Evolutionary conservation across 2,329 filamentous ascomycete genomes (phyloP), one percentile per base, ranked within the genome.

Genomic region (Leptographium galeiforme): DNA sequence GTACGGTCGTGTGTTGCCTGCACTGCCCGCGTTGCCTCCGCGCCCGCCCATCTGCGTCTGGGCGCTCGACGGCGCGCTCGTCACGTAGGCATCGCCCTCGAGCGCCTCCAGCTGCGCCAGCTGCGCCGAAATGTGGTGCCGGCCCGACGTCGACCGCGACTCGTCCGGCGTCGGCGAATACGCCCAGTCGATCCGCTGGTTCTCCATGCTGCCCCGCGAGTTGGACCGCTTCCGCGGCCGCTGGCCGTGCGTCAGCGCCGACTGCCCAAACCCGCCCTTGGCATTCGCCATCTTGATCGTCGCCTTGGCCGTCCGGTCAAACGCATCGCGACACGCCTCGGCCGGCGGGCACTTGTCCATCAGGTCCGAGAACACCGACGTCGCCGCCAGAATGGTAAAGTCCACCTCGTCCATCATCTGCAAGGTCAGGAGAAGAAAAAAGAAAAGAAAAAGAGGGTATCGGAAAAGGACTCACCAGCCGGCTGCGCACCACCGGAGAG

Each of bases 331-430:
- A 66, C 91, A 97, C 12, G 90, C 89, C 72, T 96, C 90, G 36
- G 91, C 91, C 0, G 91, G 91, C 0, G 91, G 90, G 61, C 93
- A 97, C 66, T 95, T 95, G 60, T 94, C 87, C 59, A 94, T 90
- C 57, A 97, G 76, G 63, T 96, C 93, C 6, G 82, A 85, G 45
- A 97, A 82, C 10, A 97, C 89, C 2, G 91, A 96, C 49, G 89
- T 96, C 25, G 90, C 91, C 10, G 90, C 89, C 49, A 96, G 75
- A 10, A 97, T 87, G 0, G 91, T 97, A 62, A 95, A 95, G 65
- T 97, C 91, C n/a, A 97, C 89, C 65, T 97, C 91, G 63, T 97
- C 90, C 71, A 95, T 85, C 8, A 85, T 87, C 79, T 83, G 53
- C 6, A 12, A 25, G 39, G 54, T 71, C 60, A 71, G 40, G 11